phyloP scores from a whole-genome alignment of 2,329 filamentous ascomycete species.

The Talaromyces sp. region DNA sequence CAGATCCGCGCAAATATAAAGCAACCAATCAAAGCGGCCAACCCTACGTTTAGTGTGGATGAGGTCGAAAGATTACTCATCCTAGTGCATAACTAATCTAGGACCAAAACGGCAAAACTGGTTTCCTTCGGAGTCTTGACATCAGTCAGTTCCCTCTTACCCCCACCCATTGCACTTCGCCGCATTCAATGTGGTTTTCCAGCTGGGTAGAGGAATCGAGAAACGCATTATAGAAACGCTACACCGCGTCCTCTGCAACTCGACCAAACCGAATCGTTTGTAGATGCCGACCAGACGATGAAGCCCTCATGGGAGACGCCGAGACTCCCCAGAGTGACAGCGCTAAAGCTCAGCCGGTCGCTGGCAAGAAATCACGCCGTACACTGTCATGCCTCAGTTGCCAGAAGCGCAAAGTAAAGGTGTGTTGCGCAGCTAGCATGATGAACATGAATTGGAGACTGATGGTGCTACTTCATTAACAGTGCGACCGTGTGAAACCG shows the following conservation, averaged over 20 bases:
- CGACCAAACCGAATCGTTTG: too few species aligned
- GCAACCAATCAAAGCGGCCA: neutral
- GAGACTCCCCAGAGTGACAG: constrained; percentile 9
- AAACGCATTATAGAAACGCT: neutral
- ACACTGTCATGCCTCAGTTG: constrained; percentile 32
- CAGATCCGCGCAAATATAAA: neutral
- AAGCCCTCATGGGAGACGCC: constrained; percentile 13
- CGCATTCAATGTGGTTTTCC: neutral
- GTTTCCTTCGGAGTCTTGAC: neutral
- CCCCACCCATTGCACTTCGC: neutral
- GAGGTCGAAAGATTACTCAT: neutral
- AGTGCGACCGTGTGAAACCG: constrained; percentile 32
- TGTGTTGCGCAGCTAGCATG: constrained; percentile 14
- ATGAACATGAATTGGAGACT: neutral
- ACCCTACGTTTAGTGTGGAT: neutral
- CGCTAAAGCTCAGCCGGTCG: constrained; percentile 5
- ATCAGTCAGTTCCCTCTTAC: neutral
- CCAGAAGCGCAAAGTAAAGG: constrained; percentile 35
- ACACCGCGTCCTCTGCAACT: neutral
- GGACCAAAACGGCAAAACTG: neutral
- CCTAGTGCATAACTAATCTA: neutral
- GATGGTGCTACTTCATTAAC: neutral
- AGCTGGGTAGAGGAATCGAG: neutral
- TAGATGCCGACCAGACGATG: constrained; percentile 9
- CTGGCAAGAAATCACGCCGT: constrained; percentile 28